Evolutionary conservation across 2,329 filamentous ascomycete species (phyloP), one percentile per base, ranked within the genome.

Genomic region (Cephalotrichum gorgonifer): DNA sequence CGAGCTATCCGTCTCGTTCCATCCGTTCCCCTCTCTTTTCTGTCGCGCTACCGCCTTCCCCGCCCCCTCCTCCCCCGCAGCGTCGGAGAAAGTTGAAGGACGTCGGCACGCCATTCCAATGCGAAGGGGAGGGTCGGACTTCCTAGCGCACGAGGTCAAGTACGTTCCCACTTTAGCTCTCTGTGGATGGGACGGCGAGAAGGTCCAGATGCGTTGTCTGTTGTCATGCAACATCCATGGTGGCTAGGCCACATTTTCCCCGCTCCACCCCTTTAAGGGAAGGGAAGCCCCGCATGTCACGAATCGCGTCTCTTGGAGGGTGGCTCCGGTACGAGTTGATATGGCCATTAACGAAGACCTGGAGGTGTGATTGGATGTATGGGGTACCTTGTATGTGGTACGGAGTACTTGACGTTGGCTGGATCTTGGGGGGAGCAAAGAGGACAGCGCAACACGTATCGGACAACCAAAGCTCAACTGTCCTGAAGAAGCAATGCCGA

Each of bases 11-110:
- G 17, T 22, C 17, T 39, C 35, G 17, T 22, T 20, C 22, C 35
- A 39, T 22, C 33, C 17, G 8, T 6, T 33, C 6, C 17, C 35
- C 35, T 55, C 54, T 56, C 46, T 51, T 33, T 39, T 44, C 22
- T 42, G 45, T 51, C 25, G 55, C 57, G 54, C 54, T 55, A 55
- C 54, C 53, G 51, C 56, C 55, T 50, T 53, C 51, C 53, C 53
- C 54, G 51, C 44, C 49, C 52, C 51, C 48, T 51, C 51, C 52
- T 52, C 23, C 35, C 25, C 27, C 33, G 23, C 44, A 39, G 25
- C 31, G 25, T 23, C 20, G 15, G 14, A 46, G 33, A 35, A 5
- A 7, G 15, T 22, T 9, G 7, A 9, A 5, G 3, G 6, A 6
- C 17, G 9, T 9, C 6, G 15, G 35, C 15, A 17, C 17, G n/a